Evolutionary conservation across 805 yeast species (phyloP).

Genomic region (Torulaspora delbrueckii): DNA sequence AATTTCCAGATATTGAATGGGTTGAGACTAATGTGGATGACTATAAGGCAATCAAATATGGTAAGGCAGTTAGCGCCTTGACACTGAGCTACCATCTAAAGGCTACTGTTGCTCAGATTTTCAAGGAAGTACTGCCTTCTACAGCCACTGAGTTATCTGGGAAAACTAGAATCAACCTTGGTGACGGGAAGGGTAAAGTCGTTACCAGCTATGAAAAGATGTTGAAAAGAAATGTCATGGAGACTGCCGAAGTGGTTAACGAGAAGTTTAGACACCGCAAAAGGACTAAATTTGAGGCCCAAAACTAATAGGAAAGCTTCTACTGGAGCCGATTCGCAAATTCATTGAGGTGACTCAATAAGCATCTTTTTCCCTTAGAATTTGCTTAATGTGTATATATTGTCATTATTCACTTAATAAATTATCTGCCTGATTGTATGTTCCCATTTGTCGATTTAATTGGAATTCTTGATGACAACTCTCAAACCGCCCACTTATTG

Average conservation of each 20-base stretch:
- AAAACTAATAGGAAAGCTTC: neutral
- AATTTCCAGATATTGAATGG: conserved; percentile 71
- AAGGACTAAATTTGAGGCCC: conserved; percentile 15
- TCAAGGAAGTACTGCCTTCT: conserved; percentile 38
- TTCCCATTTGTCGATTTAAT: no score
- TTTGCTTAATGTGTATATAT: no score
- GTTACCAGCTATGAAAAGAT: conserved; percentile 54
- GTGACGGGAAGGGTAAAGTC: conserved; percentile 75
- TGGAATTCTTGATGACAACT: no score
- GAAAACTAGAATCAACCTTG: conserved; percentile 47
- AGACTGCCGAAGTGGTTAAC: conserved; percentile 65
- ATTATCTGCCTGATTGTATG: no score
- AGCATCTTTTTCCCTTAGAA: no score
- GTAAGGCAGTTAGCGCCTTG: conserved; percentile 44
- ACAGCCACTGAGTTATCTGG: conserved; percentile 22
- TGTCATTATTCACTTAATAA: no score
- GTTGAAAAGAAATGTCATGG: conserved; percentile 51
- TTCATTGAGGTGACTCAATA: no score
- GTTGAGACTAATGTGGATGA: conserved; percentile 26
- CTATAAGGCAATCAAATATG: conserved; percentile 40
- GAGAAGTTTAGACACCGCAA: conserved; percentile 51
- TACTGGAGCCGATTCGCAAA: neutral
- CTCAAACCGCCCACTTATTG: no score
- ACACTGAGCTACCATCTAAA: conserved; percentile 57
- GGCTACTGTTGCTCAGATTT: conserved; percentile 46